phyloP scores from a whole-genome alignment of 2,329 filamentous ascomycete genomes.

The Periglandula ipomoeae region DNA sequence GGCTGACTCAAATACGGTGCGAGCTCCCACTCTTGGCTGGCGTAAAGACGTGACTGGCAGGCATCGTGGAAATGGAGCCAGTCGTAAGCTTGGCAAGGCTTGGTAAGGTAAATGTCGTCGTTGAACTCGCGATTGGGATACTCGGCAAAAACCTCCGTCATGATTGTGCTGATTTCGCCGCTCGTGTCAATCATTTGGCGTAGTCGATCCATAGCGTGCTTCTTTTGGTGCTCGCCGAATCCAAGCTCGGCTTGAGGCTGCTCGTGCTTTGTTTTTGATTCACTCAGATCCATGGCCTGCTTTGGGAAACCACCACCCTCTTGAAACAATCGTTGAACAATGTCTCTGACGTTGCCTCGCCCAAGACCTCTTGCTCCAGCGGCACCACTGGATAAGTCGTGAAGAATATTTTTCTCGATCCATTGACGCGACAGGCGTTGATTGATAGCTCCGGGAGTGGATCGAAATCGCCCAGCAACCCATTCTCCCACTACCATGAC shows the following conservation, averaged over 20 bases:
- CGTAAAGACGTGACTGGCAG: constrained; percentile 68
- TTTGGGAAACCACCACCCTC: constrained; percentile 71
- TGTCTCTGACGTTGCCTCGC: constrained; percentile 62
- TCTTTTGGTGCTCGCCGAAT: constrained; percentile 65
- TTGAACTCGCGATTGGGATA: constrained; percentile 87
- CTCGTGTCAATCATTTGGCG: constrained; percentile 70
- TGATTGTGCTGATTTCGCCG: constrained; percentile 68
- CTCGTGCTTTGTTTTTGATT: constrained; percentile 37
- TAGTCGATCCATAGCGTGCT: constrained; percentile 61
- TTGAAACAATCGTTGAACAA: constrained; percentile 69
- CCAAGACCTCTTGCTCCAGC: constrained; percentile 64
- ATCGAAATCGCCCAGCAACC: constrained; percentile 64
- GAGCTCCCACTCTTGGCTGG: constrained; percentile 89
- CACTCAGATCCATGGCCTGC: constrained; percentile 31
- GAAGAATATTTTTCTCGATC: constrained; percentile 64
- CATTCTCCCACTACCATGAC: constrained; percentile 83
- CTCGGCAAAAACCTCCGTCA: constrained; percentile 74
- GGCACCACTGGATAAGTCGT: constrained; percentile 59
- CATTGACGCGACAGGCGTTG: constrained; percentile 60
- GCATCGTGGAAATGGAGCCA: constrained; percentile 92
- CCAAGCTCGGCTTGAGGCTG: constrained; percentile 53
- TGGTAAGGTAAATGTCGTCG: constrained; percentile 83
- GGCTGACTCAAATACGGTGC: constrained; percentile 79
- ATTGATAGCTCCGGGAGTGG: constrained; percentile 30
- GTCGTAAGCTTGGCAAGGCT: constrained; percentile 80